phyloP scores from a whole-genome alignment of 768 basidiomycete genomes.

The Russula griseocarnosa region DNA sequence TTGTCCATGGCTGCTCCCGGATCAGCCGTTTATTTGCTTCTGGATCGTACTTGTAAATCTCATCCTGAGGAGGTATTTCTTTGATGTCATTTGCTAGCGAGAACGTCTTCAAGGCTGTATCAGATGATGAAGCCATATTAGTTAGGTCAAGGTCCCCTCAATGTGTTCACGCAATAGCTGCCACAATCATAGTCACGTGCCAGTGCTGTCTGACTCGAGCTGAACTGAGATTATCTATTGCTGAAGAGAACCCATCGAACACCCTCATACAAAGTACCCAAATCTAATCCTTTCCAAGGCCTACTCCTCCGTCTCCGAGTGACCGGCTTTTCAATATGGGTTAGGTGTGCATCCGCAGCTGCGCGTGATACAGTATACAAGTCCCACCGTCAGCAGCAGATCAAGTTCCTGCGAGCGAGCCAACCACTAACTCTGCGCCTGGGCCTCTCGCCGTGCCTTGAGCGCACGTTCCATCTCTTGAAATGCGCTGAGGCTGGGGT shows the following conservation, averaged over 20 bases:
- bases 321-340: neutral
- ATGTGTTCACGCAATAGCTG: neutral
- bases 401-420: constrained; percentile 11
- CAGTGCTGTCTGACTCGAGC: neutral
- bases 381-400: constrained; percentile 19
- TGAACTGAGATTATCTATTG: constrained; percentile 35
- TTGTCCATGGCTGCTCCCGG: constrained; percentile 73
- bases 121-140: constrained; percentile 39
- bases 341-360: neutral
- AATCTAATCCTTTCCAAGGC: constrained; percentile 17
- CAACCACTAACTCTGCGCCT: constrained; percentile 21
- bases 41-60: constrained; percentile 72
- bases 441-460: constrained; percentile 42
- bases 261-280: constrained; percentile 40
- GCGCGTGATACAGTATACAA: neutral
- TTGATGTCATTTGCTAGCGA: constrained; percentile 65
- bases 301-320: neutral
- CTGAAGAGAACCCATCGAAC: constrained; percentile 50
- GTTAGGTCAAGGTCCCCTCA: neutral
- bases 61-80: constrained; percentile 69
- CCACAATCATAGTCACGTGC: constrained; percentile 4
- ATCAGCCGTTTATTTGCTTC: constrained; percentile 65
- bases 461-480: constrained; percentile 64
- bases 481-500: constrained; percentile 56
- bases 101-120: constrained; percentile 69